phyloP scores from a whole-genome alignment of 192 early-diverging fungal species.

The Cetraspora pellucida region DNA sequence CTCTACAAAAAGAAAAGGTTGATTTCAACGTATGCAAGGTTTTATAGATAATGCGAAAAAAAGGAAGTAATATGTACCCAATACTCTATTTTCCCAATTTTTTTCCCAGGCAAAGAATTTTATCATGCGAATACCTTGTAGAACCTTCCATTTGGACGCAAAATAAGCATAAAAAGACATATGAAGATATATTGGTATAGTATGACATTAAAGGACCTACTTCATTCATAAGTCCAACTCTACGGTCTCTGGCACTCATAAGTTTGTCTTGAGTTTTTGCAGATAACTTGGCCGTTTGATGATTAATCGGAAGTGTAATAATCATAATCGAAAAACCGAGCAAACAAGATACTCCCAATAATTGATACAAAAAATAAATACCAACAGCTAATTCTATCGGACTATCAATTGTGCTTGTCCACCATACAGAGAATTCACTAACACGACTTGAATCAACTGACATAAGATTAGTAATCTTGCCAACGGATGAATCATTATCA shows the following conservation, averaged over 20 bases:
- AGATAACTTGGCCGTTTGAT: constrained; percentile 33
- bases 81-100: constrained; percentile 60
- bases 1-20: constrained; percentile 35
- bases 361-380: constrained; percentile 67
- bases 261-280: constrained; percentile 58
- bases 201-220: constrained; percentile 37
- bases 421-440: constrained; percentile 52
- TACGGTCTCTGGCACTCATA: constrained; percentile 64
- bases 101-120: constrained; percentile 90
- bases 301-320: constrained; percentile 40
- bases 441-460: constrained; percentile 71
- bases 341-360: constrained; percentile 65
- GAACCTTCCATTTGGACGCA: constrained; percentile 31
- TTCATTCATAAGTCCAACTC: constrained; percentile 68
- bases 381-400: constrained; percentile 69
- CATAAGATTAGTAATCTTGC: constrained; percentile 76
- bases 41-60: not conserved
- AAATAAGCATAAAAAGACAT: constrained; percentile 37
- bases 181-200: not conserved
- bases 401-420: constrained; percentile 55
- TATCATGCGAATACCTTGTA: constrained; percentile 90
- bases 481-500: constrained; percentile 48
- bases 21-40: not conserved
- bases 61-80: constrained; percentile 45
- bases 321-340: constrained; percentile 44